Evolutionary conservation across 1,284 basidiomycete genomes (phyloP), one percentile per base, ranked within the genome.

Genomic region (Trichosporon coremiiforme): DNA sequence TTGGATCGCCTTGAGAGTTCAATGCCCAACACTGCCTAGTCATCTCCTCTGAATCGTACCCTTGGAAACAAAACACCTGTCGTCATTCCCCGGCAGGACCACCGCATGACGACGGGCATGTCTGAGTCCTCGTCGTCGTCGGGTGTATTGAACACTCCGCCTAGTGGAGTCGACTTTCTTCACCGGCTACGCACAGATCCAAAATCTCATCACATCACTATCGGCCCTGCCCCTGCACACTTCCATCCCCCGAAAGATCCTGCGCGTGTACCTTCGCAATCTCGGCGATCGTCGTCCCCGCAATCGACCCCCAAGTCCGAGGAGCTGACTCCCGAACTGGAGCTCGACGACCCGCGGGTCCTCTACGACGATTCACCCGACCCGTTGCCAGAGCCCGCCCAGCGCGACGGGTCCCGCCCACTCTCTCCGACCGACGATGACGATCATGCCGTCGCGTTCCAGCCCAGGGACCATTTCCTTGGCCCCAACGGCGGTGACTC

Each of bases 141-240:
- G 57, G 29, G 31, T 12, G 29, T 20, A 31, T 7, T 62, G 57
- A 31, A 25, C 25, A 25, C n/a, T 8, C 13, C 57, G 35, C 57
- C 57, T 7, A 62, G 57, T 62, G 57, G 57, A n/a, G 57, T 33
- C 29, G 57, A 62, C 57, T 62, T 62, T 10, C 29, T 62, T 22
- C 31, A 62, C 57, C 31, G 31, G 29, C 57, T 62, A 8, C 57
- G 57, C 31, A 9, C 57, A n/a, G 57, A 62, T 62, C 57, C 57
- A 17, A 62, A 33, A 33, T 62, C 57, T 17, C 57, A 62, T 62
- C 57, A 62, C 57, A 62, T 62, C 29, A 13, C 31, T 15, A 33
- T 62, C 57, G 57, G 57, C 31, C 31, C 57, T 31, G 29, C 57
- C 15, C 57, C 57, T n/a, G 31, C 33, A 4, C 57, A 53, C 7